Base-by-base conservation (phyloP, 2,329 filamentous ascomycete species). In the Akanthomyces lecanii region DNA sequence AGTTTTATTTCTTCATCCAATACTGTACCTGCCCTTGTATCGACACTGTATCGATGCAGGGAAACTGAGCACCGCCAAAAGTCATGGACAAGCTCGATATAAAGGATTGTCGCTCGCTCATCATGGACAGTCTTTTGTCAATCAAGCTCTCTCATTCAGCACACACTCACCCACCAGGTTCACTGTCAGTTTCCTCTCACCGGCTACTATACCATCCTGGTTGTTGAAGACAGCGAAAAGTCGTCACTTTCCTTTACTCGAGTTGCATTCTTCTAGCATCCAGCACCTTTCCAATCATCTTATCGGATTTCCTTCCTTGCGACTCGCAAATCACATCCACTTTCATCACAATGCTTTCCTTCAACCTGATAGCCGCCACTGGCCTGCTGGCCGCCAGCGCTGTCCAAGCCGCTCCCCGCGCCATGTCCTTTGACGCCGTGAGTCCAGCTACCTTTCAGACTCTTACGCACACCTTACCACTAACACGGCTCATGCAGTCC, bases 401-500 rank as follows among this genome's bases (percentile, higher is more conserved):
- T n/a, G 40, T 28, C 2, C 60, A n/a, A 6, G 60, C 50, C n/a
- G 60, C 59, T n/a, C 60, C 60, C 11, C 40, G 60, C 40, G 57
- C 42, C 28, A 5, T 47, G 23, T 38, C 42, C 16, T 58, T 48
- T 48, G 55, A 36, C 21, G 28, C 38, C 10, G 55, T 58, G 33
- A 28, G 55, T 36, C 44, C 3, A 28, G 23, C 28, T 4, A 3
- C 14, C n/a, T 33, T 36, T 11, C 33, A 7, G 2, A 5, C 18
- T n/a, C 28, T 33, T 11, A 11, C 11, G 10, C 51, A 23, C 33
- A 23, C 14, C 10, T 40, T 3, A 21, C 33, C 7, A 23, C 12
- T 14, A 25, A 45, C 38, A 3, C n/a, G 30, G 28, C 45, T 48
- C 8, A 2, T 7, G 21, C 21, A 47, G 45, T 25, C 45, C 12